Base-by-base conservation (phyloP, 2,329 filamentous ascomycete genomes). In the Sclerotinia minor region DNA sequence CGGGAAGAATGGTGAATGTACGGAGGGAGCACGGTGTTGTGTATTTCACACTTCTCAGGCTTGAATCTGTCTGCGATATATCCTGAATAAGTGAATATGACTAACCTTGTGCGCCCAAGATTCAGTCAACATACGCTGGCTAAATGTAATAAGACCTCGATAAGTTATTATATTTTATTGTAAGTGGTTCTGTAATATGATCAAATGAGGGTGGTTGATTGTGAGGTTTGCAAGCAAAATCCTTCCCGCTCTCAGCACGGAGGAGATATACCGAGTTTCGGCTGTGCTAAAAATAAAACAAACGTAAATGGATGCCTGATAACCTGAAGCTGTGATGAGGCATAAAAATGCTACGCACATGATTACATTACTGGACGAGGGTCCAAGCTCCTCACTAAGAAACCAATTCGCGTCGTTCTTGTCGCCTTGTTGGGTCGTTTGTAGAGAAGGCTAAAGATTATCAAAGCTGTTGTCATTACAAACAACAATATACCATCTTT, bases 381-480 rank as follows among this genome's bases (percentile, higher is more conserved):
- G 65, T 67, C 65, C 32, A 54, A 67, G 65, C 65, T 67, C 32
- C 57, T 15, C 19, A 44, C 44, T 64, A 64, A 66, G 8, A 44
- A 32, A 32, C 47, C 38, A 55, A 55, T 60, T 65, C 60, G 57
- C 67, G 67, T 68, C 61, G 61, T 65, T 47, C 41, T 55, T 63
- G 49, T 67, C 66, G 69, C 50, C 67, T 68, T 68, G 67, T 49
- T 49, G 58, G 9, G 35, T 45, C 13, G 44, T 50, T 45, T 21
- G 44, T 50, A 50, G 26, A 35, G 58, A 69, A 68, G 70, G 67
- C 54, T 70, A 60, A 66, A 67, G 67, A 67, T 60, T 70, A 71
- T 68, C 67, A 47, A 60, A 72, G 67, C 66, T 68, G 57, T 70
- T 52, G 65, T 68, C 70, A 72, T 72, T 70, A 72, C 71, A 73